Evolutionary conservation across 2,329 filamentous ascomycete species (phyloP).

Genomic region (Neofusicoccum umdonicola): DNA sequence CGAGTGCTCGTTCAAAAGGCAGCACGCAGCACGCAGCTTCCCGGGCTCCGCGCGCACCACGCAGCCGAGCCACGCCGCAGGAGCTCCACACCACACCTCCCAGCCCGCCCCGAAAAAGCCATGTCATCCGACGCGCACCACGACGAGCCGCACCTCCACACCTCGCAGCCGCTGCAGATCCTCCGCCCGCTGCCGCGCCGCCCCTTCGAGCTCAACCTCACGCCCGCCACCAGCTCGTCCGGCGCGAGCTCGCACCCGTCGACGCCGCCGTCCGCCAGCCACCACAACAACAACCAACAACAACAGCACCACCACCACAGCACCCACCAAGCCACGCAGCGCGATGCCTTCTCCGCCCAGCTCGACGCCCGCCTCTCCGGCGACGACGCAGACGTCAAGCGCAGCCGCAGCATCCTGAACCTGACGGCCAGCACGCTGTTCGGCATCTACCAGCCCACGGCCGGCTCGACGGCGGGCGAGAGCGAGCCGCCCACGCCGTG

Average conservation of each 20-base stretch:
- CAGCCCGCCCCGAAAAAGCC: background rate
- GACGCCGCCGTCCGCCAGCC: conserved; percentile 23
- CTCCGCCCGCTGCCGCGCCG: conserved; percentile 40
- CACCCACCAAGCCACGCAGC: no score
- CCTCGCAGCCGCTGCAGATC: conserved; percentile 28
- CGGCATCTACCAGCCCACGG: conserved; percentile 79
- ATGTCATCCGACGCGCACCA: conserved; percentile 1
- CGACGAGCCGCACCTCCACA: background rate
- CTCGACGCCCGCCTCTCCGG: conserved; percentile 24
- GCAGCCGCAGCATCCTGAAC: conserved; percentile 77
- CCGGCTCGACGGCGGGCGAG: conserved; percentile 30
- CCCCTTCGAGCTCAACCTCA: conserved; percentile 26
- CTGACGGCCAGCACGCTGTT: conserved; percentile 85
- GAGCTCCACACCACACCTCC: background rate
- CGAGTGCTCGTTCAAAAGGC: background rate
- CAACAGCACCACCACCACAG: no score
- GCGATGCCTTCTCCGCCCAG: conserved; percentile 3
- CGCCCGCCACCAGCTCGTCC: conserved; percentile 17
- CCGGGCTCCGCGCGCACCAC: background rate
- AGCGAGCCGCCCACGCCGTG: conserved; percentile 69
- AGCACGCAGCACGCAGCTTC: background rate
- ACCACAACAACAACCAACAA: no score
- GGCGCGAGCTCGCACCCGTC: conserved; percentile 22
- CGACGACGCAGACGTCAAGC: conserved; percentile 43
- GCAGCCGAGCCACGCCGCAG: background rate